phyloP scores from a whole-genome alignment of 768 basidiomycete genomes.

The Podaxis carcinomalis region DNA sequence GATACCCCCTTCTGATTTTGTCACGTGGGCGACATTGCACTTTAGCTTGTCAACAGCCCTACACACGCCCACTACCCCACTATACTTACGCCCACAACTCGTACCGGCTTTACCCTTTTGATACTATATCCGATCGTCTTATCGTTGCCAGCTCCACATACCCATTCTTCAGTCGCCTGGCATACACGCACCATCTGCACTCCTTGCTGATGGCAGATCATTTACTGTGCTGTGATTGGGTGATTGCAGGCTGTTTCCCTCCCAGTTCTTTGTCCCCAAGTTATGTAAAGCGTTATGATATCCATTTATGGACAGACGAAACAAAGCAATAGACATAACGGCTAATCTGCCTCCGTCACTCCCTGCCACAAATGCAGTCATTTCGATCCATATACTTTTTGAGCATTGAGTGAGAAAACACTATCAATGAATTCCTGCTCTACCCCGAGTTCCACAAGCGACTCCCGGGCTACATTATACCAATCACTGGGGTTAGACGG shows the following conservation, averaged over 20 bases:
- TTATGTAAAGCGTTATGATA: not conserved
- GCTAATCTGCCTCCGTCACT: not conserved
- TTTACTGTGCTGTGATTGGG: conserved; percentile 1
- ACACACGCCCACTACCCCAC: conserved; percentile 8
- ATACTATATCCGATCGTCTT: not conserved
- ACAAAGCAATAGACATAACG: conserved; percentile 3
- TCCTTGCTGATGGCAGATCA: not conserved
- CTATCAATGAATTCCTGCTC: conserved; percentile 76
- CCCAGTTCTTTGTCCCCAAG: not conserved
- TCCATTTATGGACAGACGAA: conserved; percentile 5
- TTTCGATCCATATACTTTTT: conserved; percentile 36
- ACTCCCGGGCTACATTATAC: conserved; percentile 80
- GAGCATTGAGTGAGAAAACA: conserved; percentile 57
- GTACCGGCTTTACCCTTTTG: conserved; percentile 6
- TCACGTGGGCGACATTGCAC: conserved; percentile 7
- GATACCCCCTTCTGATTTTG: not conserved
- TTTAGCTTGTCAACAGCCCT: not conserved
- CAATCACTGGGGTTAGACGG: conserved; percentile 58
- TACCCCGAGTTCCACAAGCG: conserved; percentile 72
- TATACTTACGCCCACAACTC: conserved; percentile 10
- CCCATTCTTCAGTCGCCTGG: not conserved
- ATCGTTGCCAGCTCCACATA: not conserved
- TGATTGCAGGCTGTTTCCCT: not conserved
- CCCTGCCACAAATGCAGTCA: not conserved
- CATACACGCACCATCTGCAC: not conserved